A percentile compares a stretch with the other conserved stretches of the same genome.
Evolutionary conservation across 2,329 filamentous ascomycete species (phyloP).

Genomic region (Cryphonectria radicalis): DNA sequence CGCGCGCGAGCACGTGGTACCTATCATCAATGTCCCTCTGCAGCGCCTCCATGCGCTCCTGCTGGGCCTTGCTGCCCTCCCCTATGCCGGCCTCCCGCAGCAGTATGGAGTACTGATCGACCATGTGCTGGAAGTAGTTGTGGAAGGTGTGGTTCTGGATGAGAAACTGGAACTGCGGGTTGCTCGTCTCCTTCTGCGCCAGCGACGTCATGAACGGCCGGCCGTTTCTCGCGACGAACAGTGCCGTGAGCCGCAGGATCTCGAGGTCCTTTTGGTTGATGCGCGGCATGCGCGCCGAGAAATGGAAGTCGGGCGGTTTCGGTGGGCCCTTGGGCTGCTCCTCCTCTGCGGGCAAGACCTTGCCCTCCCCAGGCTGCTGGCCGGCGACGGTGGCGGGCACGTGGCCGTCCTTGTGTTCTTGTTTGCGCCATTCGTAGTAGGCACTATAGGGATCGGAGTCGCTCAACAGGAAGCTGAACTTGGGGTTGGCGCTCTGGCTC

Average conservation of each 20-base stretch:
- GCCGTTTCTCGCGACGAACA: constrained; percentile 92
- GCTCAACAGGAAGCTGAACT: constrained; percentile 88
- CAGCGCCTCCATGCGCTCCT: constrained; percentile 73
- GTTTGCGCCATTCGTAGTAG: constrained; percentile 89
- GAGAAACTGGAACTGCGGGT: constrained; percentile 95
- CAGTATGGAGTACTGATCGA: constrained; percentile 90
- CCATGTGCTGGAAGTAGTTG: constrained; percentile 89
- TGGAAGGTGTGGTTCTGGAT: constrained; percentile 94
- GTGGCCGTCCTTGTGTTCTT: constrained; percentile 82
- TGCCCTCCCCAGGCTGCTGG: constrained; percentile 63
- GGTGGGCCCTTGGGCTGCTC: constrained; percentile 82
- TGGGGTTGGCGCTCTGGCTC: constrained; percentile 83
- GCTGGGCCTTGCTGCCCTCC: constrained; percentile 68
- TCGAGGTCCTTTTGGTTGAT: constrained; percentile 93
- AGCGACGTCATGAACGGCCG: constrained; percentile 89
- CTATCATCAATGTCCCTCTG: constrained; percentile 78
- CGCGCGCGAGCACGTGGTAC: constrained; percentile 77
- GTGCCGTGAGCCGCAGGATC: constrained; percentile 75
- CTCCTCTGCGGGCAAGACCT: constrained; percentile 55
- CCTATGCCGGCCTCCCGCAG: constrained; percentile 71
- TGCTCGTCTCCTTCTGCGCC: constrained; percentile 84
- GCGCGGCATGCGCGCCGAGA: constrained; percentile 95
- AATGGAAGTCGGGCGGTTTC: constrained; percentile 85
- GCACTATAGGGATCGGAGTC: constrained; percentile 80
- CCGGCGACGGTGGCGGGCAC: constrained; percentile 80